Percentiles rank a stretch among this genome's conserved stretches.
These are phyloP conservation scores for Paecilomyces niveus DNA, from an alignment of 2,329 filamentous ascomycete genomes.

Conservation along the genomic window DNA sequence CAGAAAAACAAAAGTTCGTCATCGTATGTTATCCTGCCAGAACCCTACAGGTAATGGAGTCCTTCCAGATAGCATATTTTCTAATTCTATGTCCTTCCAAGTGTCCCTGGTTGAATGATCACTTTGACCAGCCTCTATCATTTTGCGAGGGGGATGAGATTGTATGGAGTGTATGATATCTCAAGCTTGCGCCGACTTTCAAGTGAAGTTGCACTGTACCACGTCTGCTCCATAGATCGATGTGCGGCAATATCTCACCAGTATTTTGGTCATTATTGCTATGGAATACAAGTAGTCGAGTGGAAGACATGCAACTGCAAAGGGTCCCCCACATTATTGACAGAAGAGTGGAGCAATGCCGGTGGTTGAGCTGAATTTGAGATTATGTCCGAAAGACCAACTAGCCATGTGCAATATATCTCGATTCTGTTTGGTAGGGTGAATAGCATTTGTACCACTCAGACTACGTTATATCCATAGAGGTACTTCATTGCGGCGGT, in stretches of 20 bases:
- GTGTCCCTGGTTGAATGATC: background rate
- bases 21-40: background rate
- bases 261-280: background rate
- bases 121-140: background rate
- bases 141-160: background rate
- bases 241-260: background rate
- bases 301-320: background rate
- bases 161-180: background rate
- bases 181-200: background rate
- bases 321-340: background rate
- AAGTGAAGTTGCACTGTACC: background rate
- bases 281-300: background rate
- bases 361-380: too few species aligned
- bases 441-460: too few species aligned
- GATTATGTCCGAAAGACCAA: too few species aligned
- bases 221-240: background rate
- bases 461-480: background rate
- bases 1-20: background rate
- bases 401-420: background rate
- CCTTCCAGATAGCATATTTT: background rate
- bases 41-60: too few species aligned
- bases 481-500: background rate
- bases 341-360: background rate
- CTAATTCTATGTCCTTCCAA: background rate
- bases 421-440: background rate